Base-by-base conservation (phyloP, 768 basidiomycete genomes). In the Phylloporus scabripes region DNA sequence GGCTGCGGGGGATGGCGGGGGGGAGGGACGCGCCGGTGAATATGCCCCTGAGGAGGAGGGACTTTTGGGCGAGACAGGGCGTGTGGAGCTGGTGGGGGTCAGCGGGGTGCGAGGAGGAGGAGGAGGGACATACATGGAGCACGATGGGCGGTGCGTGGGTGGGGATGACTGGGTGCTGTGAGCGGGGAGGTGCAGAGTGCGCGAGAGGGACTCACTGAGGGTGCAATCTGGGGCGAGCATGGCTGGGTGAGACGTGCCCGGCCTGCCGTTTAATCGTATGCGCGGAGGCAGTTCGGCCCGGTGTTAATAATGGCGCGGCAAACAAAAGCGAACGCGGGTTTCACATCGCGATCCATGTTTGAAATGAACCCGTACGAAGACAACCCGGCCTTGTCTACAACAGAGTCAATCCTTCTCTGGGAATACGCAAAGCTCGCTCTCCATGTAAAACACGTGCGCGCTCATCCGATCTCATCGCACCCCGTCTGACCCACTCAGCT, bases 401-500 rank as follows among this genome's bases (percentile, higher is more conserved):
- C 83, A 5, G 88, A 96, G 65, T 79, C 86, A 6, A 80, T 89
- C 32, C 82, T 92, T 0, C 79, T 96, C 32, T 92, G 90, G 88
- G 92, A 96, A 65, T 95, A 95, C 63, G 88, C 90, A 26, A 91
- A 91, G 59, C 75, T 95, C 15, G 82, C 86, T 0, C 80, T 87
- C 43, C 81, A 90, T 63, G 72, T 94, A 55, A 89, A 85, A 65
- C 72, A 77, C 65, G 93, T 94, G 21, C 54, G 38, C 12, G 17
- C 15, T 23, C n/a, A 18, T 36, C 17, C 8, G 3, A 8, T 18
- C 34, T 10, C 17, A 5, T 10, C 34, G 5, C 17, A 36, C 10
- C 34, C 2, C 8, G 3, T 8, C n/a, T 17, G 17, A 36, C 34
- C n/a, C 34, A 9, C 34, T 3, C 54, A 91, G 90, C 66, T 89